Evolutionary conservation across 2,329 filamentous ascomycete species (phyloP), one percentile per base, ranked within the genome.

Genomic region (Aspergillus caelatus): DNA sequence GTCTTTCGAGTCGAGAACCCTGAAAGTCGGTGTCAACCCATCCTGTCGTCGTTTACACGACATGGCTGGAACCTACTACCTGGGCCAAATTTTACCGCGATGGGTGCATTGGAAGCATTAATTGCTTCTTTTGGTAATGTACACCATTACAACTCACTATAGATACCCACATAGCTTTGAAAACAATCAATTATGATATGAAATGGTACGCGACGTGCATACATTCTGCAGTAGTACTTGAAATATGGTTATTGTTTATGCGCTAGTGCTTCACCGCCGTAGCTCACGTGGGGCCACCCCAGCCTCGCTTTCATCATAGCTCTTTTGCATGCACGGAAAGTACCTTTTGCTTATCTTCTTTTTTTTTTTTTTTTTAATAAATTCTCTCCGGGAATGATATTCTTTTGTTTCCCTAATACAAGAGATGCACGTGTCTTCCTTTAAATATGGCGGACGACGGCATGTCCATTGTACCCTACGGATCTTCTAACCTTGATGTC

Each of bases 401-500:
- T 60, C 56, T 64, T 53, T 53, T 55, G 39, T 39, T 61, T 34
- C 61, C 19, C 45, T 43, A 26, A 56, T 63, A 57, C 56, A 58
- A 65, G 58, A 64, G 53, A 69, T 66, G 63, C 62, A 52, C 62
- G 39, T 41, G 53, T 54, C n/a, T 62, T 57, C 59, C 55, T 58
- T 62, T 54, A 45, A 74, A 62, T 65, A 78, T 78, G 76, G 74
- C 75, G 62, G 72, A 76, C 66, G 68, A 74, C 65, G 72, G 75
- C 63, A 79, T 81, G 79, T 80, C 78, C 62, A 79, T 81, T 67
- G 67, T 81, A 52, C 79, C 79, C 12, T 80, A 80, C 60, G 74
- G 75, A 68, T 77, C 76, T 23, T 75, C 75, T 21, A 81, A 80
- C 65, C 74, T 75, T 48, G 79, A 82, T 60, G 72, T 82, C 62